Evolutionary conservation across 345 rosid species (phyloP), one percentile per base, ranked within the genome.

Genomic region (Dipteronia dyeriana): DNA sequence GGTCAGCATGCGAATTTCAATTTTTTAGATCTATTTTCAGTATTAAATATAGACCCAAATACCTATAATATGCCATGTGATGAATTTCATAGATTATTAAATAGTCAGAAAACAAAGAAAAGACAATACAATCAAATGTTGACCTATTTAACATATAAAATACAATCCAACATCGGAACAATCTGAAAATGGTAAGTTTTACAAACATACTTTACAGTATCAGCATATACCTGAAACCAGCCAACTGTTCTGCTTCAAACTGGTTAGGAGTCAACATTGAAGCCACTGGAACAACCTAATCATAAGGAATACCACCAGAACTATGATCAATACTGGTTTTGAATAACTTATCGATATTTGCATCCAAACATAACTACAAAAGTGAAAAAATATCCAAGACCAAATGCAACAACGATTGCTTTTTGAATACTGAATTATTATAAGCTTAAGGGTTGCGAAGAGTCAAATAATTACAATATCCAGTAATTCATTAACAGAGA

Each of bases 221-320:
- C 34, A 65, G 47, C 57, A 74, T 84, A 25, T 90, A 96, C 99
- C 97, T 96, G 74, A 75, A 80, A 60, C 91, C 94, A 69, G 97
- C 91, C 86, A 96, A 89, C 20, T 78, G 84, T 78, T 96, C 99
- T 57, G 99, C 99, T 86, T 96, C 99, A 81, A 96, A 96, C 83
- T 96, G 99, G 80, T 96, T 96, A 81, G 99, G 98, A 73, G 99
- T 96, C 91, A 96, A 85, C 99, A 96, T 96, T 74, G 99, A 91
- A 76, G 99, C 98, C 78, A 92, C 86, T 17, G 98, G 99, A 72
- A 96, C 97, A 88, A 96, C 99, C 99, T 94, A 82, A 76, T 23
- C 76, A 82, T 2, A 76, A 70, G 51, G 51, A 78, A 71, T 41
- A n/a, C 39, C 64, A 76, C 43, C 43, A 72, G 65, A 73, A 41